phyloP scores from a whole-genome alignment of 2,329 filamentous ascomycete species.

The Cylindrodendrum hubeiense region DNA sequence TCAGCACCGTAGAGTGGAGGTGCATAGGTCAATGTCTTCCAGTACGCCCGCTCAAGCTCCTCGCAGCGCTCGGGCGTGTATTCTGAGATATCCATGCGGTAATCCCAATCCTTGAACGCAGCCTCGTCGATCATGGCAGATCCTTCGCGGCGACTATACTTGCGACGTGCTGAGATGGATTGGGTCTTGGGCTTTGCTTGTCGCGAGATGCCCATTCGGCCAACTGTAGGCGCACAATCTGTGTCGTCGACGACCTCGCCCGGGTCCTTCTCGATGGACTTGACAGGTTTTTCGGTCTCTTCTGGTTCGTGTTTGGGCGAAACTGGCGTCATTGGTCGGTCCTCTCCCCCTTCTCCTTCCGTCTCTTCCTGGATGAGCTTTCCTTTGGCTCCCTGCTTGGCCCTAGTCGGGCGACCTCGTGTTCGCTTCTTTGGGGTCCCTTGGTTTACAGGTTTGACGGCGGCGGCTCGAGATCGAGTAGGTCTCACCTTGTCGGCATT shows the following conservation, averaged over 20 bases:
- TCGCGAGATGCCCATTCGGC: slow-evolving; percentile 63
- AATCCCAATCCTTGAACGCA: slow-evolving; percentile 92
- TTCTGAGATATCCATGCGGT: slow-evolving; percentile 87
- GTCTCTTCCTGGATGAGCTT: slow-evolving; percentile 53
- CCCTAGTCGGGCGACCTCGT: slow-evolving; percentile 54
- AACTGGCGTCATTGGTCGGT: slow-evolving; percentile 70
- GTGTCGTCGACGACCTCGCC: slow-evolving; percentile 61
- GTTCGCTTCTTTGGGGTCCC: slow-evolving; percentile 55
- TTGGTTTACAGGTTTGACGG: slow-evolving; percentile 47
- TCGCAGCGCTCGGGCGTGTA: slow-evolving; percentile 93
- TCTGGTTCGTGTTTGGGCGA: slow-evolving; percentile 61
- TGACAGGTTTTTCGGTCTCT: slow-evolving; percentile 51
- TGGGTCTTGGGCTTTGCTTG: slow-evolving; percentile 72
- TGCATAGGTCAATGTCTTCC: slow-evolving; percentile 97
- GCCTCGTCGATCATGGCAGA: slow-evolving; percentile 88
- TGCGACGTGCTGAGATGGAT: slow-evolving; percentile 87
- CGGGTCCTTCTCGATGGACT: slow-evolving; percentile 65
- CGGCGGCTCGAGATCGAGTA: slow-evolving; percentile 54
- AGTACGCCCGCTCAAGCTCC: slow-evolving; percentile 94
- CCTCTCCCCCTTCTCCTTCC: slow-evolving; percentile 58
- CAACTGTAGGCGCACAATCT: slow-evolving; percentile 49
- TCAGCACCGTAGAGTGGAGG: slow-evolving; percentile 96
- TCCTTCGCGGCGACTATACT: slow-evolving; percentile 84
- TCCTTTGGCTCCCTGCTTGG: slow-evolving; percentile 49
- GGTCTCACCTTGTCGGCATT: slow-evolving; percentile 67